Evolutionary conservation across 164 flowering plant species (phyloP).

Genomic region (Nymphaea colorata): DNA sequence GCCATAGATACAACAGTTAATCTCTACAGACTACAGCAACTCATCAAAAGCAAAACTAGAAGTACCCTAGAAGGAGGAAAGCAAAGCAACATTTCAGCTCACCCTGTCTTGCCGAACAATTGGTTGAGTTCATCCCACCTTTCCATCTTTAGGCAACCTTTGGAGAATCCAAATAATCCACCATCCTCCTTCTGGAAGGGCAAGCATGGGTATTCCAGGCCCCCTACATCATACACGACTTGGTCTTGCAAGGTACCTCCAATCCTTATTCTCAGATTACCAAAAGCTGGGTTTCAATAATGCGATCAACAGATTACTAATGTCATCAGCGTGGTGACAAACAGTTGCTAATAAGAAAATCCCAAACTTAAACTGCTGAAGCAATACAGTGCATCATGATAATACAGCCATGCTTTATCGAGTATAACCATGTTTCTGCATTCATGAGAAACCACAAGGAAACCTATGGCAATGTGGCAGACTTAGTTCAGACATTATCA

Average conservation of each 20-base stretch:
- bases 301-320: background rate
- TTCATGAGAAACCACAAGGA: too few species aligned
- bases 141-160: constrained; percentile 58
- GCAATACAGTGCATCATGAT: too few species aligned
- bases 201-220: constrained; percentile 29
- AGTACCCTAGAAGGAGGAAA: background rate
- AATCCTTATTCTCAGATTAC: constrained; percentile 60
- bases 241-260: constrained; percentile 94
- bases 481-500: too few species aligned
- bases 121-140: constrained; percentile 84
- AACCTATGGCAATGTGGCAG: too few species aligned
- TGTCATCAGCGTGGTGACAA: too few species aligned
- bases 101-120: constrained; percentile 20
- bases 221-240: constrained; percentile 58
- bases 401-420: too few species aligned
- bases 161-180: constrained; percentile 79
- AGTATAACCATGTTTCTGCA: too few species aligned
- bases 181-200: constrained; percentile 38
- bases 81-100: background rate
- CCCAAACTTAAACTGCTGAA: too few species aligned
- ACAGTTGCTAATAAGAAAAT: too few species aligned
- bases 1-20: too few species aligned
- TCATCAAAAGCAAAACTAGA: too few species aligned
- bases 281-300: constrained; percentile 40
- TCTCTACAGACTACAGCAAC: too few species aligned